Conservation (phyloP, 2,329 filamentous ascomycete genomes). For the Cercospora citrullina region DNA sequence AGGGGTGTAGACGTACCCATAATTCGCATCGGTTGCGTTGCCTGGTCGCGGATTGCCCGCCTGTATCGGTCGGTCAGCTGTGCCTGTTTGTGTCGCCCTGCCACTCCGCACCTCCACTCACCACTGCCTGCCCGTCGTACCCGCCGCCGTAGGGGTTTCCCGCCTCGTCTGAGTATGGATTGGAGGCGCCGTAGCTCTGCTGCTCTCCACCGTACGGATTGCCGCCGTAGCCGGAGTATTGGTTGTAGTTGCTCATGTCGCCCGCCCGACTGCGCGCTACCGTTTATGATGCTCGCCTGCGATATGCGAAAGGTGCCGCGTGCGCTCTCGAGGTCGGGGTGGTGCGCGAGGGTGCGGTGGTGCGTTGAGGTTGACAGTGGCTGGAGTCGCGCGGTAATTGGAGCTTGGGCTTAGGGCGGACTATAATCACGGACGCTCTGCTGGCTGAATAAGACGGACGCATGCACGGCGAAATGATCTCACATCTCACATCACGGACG, state of each 20-base stretch:
- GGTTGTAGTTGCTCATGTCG: slow-evolving; percentile 56
- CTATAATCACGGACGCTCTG: neutral
- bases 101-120: slow-evolving; percentile 4
- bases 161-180: slow-evolving; percentile 38
- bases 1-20: neutral
- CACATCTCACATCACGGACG: neutral
- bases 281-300: slow-evolving; percentile 5
- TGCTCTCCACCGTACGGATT: slow-evolving; percentile 68
- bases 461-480: neutral
- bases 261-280: slow-evolving; percentile 11
- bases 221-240: slow-evolving; percentile 58
- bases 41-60: slow-evolving; percentile 4
- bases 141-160: slow-evolving; percentile 44
- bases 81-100: neutral
- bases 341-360: slow-evolving; percentile 9
- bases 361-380: slow-evolving; percentile 1
- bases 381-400: neutral
- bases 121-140: slow-evolving; percentile 24
- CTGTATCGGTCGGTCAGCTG: slow-evolving; percentile 7
- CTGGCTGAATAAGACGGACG: neutral
- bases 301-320: neutral
- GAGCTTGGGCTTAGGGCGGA: slow-evolving; percentile 5
- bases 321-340: slow-evolving; percentile 3
- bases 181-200: slow-evolving; percentile 43
- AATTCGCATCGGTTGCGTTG: slow-evolving; percentile 11